Evolutionary conservation across 208 protist genomes (phyloP), one percentile per base, ranked within the genome.

Genomic region (Wallacemonas sp.): DNA sequence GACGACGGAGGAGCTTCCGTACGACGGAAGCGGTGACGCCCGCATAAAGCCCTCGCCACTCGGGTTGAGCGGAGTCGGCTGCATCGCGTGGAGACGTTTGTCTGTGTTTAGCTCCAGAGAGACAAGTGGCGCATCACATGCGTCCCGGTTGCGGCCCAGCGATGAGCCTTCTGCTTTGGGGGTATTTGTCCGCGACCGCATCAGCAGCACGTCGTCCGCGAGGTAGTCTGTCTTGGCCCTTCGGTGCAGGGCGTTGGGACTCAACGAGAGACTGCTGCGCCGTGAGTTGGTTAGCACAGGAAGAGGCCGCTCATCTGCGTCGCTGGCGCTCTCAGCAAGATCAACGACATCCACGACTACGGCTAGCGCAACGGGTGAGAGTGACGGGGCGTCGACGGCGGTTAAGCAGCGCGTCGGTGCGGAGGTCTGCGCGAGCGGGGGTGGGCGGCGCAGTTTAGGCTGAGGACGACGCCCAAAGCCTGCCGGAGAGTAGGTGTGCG

Each of bases 401-500:
- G 9, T 6, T 8, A n/a, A 5, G 5, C 17, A 21, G 44, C 19
- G 44, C 9, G 17, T 9, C 44, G 12, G 44, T 19, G 44, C 9
- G 5, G 44, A 19, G 9, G 44, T 9, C 51, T 58, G 51, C 8
- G 51, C 51, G 30, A 58, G 51, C 30, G 51, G 51, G 3, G 51
- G 51, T 30, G 51, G 51, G 3, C 51, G 51, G 4, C 51, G 26
- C 51, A 58, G 51, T 31, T 39, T 39, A 14, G 51, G 51, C 34
- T 58, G 51, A 12, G 51, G 51, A 5, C 51, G 51, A n/a, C 51
- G 51, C 14, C 30, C 30, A 26, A 58, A 39, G 12, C 0, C 30
- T n/a, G 9, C 8, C 4, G 51, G 51, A 26, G 51, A 34, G 31
- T 58, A 39, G 9, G 28, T n/a, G 4, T 14, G 9, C 9, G 31